phyloP scores from a whole-genome alignment of 2,329 filamentous ascomycete genomes.

The Alternaria atra region DNA sequence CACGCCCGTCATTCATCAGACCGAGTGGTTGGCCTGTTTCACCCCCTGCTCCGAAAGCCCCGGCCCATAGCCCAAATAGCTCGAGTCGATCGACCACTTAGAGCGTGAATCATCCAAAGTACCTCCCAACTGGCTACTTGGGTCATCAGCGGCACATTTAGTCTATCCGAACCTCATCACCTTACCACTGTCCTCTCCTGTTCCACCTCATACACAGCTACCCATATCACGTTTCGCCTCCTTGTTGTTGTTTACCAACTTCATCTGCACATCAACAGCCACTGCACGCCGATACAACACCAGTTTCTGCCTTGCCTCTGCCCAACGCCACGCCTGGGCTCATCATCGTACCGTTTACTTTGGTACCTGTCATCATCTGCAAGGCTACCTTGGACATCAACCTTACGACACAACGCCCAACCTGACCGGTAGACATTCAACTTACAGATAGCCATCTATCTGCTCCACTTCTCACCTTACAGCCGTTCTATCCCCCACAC shows the following conservation, averaged over 20 bases:
- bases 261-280: conserved; percentile 22
- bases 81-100: conserved; percentile 49
- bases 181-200: conserved; percentile 36
- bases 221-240: conserved; percentile 27
- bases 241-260: conserved; percentile 37
- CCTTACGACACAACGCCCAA: conserved; percentile 21
- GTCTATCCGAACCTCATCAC: conserved; percentile 42
- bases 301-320: conserved; percentile 37
- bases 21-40: conserved; percentile 52
- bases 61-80: conserved; percentile 50
- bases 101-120: conserved; percentile 38
- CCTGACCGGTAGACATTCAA: conserved; percentile 28
- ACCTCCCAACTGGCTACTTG: conserved; percentile 47
- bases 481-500: conserved; percentile 8
- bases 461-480: background rate
- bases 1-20: conserved; percentile 41
- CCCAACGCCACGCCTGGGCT: conserved; percentile 39
- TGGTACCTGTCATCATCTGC: conserved; percentile 19
- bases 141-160: conserved; percentile 45
- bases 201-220: conserved; percentile 34
- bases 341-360: conserved; percentile 24
- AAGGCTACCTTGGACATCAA: conserved; percentile 21
- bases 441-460: conserved; percentile 12
- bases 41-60: conserved; percentile 39
- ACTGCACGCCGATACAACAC: conserved; percentile 21